Conservation (phyloP, 192 early-diverging fungal genomes). For the Coemansia sp. region DNA sequence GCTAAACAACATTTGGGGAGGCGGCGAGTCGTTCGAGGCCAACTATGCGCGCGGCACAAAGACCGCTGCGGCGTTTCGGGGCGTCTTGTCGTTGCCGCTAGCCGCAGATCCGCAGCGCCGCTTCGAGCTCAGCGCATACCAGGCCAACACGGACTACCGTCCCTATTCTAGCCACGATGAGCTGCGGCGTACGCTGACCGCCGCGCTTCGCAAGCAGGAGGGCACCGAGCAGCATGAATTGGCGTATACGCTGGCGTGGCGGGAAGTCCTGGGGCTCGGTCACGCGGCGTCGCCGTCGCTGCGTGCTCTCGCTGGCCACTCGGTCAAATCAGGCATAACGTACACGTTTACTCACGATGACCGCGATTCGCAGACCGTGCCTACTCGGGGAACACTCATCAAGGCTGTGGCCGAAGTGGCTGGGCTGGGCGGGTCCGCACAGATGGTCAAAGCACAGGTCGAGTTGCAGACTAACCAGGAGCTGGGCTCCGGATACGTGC, state of each 20-base stretch:
- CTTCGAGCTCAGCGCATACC: conserved; percentile 68
- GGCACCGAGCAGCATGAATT: conserved; percentile 62
- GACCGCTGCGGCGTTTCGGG: conserved; percentile 67
- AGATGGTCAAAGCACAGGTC: conserved; percentile 70
- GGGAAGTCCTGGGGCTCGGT: conserved; percentile 67
- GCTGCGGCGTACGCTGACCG: conserved; percentile 60
- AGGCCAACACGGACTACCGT: conserved; percentile 65
- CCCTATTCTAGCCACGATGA: conserved; percentile 79
- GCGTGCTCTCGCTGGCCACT: conserved; percentile 80
- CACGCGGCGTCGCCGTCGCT: conserved; percentile 56
- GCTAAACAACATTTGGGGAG: conserved; percentile 87
- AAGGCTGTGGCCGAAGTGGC: conserved; percentile 66
- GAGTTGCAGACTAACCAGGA: conserved; percentile 67
- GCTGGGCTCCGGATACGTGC: conserved; percentile 60
- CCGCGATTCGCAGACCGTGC: conserved; percentile 79
- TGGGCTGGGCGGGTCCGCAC: conserved; percentile 83
- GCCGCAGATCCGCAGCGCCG: conserved; percentile 70
- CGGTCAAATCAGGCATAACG: conserved; percentile 77
- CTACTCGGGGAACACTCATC: conserved; percentile 68
- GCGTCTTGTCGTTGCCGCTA: conserved; percentile 66
- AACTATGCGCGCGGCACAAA: conserved; percentile 78
- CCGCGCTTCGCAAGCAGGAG: conserved; percentile 21
- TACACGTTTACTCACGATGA: conserved; percentile 70
- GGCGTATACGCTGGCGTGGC: conserved; percentile 76
- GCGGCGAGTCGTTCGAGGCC: conserved; percentile 78